Percentiles rank a stretch among this genome's conserved stretches.
These are phyloP conservation scores for Pelargonium hybrid DNA, from an alignment of 441 rosid species.

Conservation along the genomic window DNA sequence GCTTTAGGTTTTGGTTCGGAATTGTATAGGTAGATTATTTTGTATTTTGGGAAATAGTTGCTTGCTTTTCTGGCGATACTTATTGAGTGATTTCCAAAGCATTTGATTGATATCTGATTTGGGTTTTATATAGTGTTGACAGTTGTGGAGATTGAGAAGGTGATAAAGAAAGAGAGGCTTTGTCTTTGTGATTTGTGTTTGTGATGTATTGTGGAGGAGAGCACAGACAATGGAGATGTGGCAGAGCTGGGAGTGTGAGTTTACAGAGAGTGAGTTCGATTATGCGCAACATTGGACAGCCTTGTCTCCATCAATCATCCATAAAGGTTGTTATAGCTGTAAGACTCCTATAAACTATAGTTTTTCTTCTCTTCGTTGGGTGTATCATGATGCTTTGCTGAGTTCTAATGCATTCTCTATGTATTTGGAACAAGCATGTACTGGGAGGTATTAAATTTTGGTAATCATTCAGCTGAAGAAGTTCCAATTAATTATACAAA, in stretches of 20 bases:
- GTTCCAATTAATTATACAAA: neutral
- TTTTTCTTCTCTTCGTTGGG: neutral
- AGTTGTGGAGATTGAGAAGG: constrained; percentile 19
- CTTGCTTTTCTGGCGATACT: neutral
- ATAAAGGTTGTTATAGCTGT: constrained; percentile 64
- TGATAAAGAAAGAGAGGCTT: constrained; percentile 18
- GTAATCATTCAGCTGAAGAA: neutral
- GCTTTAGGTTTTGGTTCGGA: neutral
- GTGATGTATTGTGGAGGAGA: constrained; percentile 56
- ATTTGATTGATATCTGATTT: constrained; percentile 14
- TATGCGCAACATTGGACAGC: constrained; percentile 73
- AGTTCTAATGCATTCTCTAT: neutral
- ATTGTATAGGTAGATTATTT: neutral
- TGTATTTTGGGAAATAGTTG: neutral
- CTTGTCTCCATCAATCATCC: constrained; percentile 65
- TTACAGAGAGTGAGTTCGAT: constrained; percentile 64
- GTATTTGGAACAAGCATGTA: neutral
- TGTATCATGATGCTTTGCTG: neutral
- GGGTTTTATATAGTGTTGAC: constrained; percentile 16
- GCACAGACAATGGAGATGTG: constrained; percentile 66
- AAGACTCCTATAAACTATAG: constrained; percentile 22
- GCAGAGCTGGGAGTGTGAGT: constrained; percentile 45
- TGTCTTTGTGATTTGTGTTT: constrained; percentile 31
- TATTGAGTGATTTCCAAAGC: constrained; percentile 7
- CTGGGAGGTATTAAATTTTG: neutral